Percentiles rank a stretch among this genome's conserved stretches.
phyloP scores from a whole-genome alignment of 345 rosid genomes.

The Cardiospermum halicacabum region DNA sequence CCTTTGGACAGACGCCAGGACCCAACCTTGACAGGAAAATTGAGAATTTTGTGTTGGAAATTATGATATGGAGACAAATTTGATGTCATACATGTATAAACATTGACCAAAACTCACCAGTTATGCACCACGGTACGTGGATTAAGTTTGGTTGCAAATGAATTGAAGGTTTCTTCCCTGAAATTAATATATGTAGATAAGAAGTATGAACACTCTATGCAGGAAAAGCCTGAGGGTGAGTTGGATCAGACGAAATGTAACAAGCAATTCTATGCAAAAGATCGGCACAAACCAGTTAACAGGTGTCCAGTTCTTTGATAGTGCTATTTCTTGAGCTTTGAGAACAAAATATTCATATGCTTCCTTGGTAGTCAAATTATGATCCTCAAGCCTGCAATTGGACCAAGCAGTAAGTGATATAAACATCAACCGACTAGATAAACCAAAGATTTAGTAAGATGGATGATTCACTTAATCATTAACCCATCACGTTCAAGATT shows the following conservation, averaged over 20 bases:
- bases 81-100: not conserved
- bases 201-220: not conserved
- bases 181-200: slow-evolving; percentile 11
- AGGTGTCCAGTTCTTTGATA: slow-evolving; percentile 50
- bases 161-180: slow-evolving; percentile 68
- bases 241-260: not conserved
- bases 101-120: slow-evolving; percentile 45
- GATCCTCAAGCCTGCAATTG: slow-evolving; percentile 64
- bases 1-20: slow-evolving; percentile 76
- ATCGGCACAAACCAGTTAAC: slow-evolving; percentile 47
- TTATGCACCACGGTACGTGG: slow-evolving; percentile 85
- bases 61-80: not conserved
- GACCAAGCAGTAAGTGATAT: slow-evolving; percentile 15
- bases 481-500: not conserved
- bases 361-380: slow-evolving; percentile 46
- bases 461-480: not conserved
- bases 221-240: slow-evolving; percentile 3
- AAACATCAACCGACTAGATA: not conserved
- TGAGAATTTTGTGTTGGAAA: not conserved
- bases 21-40: slow-evolving; percentile 54
- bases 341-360: slow-evolving; percentile 51
- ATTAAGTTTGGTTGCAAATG: slow-evolving; percentile 59
- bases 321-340: slow-evolving; percentile 57
- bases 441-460: not conserved
- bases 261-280: not conserved